Evolutionary conservation across 148 eudicot species (phyloP).

Genomic region (Drosera capensis): DNA sequence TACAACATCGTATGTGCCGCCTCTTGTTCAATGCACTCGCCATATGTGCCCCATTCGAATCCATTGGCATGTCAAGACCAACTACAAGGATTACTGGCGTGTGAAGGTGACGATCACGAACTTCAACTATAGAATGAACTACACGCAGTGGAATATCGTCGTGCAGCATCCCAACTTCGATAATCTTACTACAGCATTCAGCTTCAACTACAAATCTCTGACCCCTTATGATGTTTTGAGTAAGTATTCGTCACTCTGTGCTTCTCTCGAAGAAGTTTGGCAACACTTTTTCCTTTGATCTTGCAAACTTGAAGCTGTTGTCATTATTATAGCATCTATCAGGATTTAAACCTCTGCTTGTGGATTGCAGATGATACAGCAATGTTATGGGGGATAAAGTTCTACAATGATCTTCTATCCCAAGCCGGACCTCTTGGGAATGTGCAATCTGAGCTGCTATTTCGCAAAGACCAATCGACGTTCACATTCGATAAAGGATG

Average conservation of each 20-base stretch:
- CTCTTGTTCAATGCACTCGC: conserved; percentile 40
- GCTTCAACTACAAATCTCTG: conserved; percentile 42
- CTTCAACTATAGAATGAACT: conserved; percentile 52
- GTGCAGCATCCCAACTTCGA: conserved; percentile 57
- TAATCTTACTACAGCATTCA: conserved; percentile 38
- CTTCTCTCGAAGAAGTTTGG: too few species aligned
- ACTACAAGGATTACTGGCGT: conserved; percentile 64
- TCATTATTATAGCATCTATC: background rate
- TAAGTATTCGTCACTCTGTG: conserved; percentile 11
- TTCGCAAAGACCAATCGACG: conserved; percentile 34
- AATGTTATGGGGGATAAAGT: conserved; percentile 45
- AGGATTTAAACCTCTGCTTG: background rate
- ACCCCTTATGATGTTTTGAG: conserved; percentile 35
- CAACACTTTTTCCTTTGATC: too few species aligned
- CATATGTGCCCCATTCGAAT: conserved; percentile 69
- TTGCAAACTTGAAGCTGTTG: background rate
- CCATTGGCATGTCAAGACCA: conserved; percentile 57
- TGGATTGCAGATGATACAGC: conserved; percentile 44
- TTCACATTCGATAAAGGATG: conserved; percentile 58
- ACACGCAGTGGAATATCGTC: conserved; percentile 52
- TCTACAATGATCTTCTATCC: conserved; percentile 37
- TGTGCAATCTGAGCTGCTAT: conserved; percentile 48
- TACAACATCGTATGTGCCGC: conserved; percentile 8
- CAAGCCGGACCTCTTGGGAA: conserved; percentile 53
- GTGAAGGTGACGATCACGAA: conserved; percentile 51